Percentiles rank a stretch among this genome's conserved stretches.
Evolutionary conservation across 345 rosid species (phyloP).

Genomic region (Laguncularia racemosa): DNA sequence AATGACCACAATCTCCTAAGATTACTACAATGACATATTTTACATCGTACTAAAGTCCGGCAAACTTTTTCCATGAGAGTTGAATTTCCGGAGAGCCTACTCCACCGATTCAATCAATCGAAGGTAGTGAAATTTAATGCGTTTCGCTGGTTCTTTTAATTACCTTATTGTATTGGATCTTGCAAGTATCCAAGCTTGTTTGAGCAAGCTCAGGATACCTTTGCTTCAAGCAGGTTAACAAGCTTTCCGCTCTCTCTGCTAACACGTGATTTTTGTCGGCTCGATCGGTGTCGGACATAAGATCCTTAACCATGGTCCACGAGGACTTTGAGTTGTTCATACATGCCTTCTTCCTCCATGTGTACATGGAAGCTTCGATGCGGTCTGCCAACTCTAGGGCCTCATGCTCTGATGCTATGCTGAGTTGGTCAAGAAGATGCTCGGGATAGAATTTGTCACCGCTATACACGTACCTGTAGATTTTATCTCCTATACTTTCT

Average conservation of each 20-base stretch:
- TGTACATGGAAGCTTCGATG: constrained; percentile 82
- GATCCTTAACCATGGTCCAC: constrained; percentile 81
- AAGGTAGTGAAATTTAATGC: no score
- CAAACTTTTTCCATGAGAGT: no score
- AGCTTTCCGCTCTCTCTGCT: constrained; percentile 78
- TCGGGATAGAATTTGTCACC: constrained; percentile 69
- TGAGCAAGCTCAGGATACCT: constrained; percentile 86
- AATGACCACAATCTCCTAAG: no score
- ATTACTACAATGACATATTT: no score
- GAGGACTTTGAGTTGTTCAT: constrained; percentile 64
- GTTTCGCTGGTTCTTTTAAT: no score
- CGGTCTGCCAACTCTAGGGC: constrained; percentile 85
- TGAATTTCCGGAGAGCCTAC: no score
- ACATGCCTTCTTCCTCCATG: constrained; percentile 91
- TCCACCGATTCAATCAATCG: no score
- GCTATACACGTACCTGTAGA: constrained; percentile 54
- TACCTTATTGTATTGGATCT: constrained; percentile 79
- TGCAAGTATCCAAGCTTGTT: constrained; percentile 88
- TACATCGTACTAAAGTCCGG: no score
- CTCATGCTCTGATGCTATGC: constrained; percentile 73
- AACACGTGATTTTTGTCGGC: constrained; percentile 68
- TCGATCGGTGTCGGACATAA: constrained; percentile 51
- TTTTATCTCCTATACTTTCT: constrained; percentile 71
- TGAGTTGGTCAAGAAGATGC: constrained; percentile 55
- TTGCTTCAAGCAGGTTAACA: constrained; percentile 76